Evolutionary conservation across 1,139 yeast species (phyloP), one percentile per base, ranked within the genome.

Genomic region (Schizosaccharomyces versatilis): DNA sequence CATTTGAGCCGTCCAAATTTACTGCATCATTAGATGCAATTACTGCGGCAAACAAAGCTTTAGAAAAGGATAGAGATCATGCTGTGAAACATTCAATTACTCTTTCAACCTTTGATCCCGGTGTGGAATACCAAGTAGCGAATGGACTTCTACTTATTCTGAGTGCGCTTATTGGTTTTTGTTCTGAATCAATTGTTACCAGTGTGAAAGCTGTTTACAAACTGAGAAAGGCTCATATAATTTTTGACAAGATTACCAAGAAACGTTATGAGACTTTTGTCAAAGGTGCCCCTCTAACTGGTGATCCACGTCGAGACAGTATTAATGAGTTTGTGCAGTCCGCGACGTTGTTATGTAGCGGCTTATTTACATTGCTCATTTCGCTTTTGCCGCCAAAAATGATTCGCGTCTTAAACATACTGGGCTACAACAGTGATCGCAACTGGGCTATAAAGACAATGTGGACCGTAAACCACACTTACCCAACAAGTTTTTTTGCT

Each of bases 141-240:
- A 44, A 19, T 8, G 49, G 49, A 1, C 38, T 44, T 5, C 10
- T 44, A 36, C 38, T 44, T 1, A 19, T 44, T 8, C 32, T 44
- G 5, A 19, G 38, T 12, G 49, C 49, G 9, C 38, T 44, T 6
- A 44, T 44, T 14, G 49, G 49, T 10, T 44, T 44, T 44, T 44
- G 49, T 12, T 44, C 49, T 17, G 49, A 44, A 14, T 44, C 49
- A 12, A 44, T 44, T 17, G 49, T 44, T 17, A 44, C 49, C 8
- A 44, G 49, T 19, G 49, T 44, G 32, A 44, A 44, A 17, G 19
- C 49, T 17, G 49, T 44, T 7, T 44, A 44, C 49, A 44, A 44
- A 36, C 38, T 44, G 9, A 32, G 49, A 3, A 44, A 44, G 32
- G 49, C 49, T 32, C 49, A 44, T 24, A 10, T 8, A 5, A 44